phyloP scores from a whole-genome alignment of 2,329 filamentous ascomycete genomes.

The Pseudogymnoascus sp. region DNA sequence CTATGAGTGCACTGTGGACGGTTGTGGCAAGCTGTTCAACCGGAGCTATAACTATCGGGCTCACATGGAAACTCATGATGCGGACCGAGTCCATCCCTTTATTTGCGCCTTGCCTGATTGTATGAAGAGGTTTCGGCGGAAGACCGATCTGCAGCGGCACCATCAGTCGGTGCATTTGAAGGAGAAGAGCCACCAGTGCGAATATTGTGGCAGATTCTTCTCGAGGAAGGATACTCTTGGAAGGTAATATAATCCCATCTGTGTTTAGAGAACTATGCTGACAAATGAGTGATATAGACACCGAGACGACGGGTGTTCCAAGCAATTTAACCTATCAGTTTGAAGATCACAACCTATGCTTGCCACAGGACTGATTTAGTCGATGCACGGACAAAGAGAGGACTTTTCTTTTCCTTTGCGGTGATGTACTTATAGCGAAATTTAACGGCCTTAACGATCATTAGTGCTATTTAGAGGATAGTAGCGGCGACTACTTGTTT shows the following conservation, averaged over 20 bases:
- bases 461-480: neutral
- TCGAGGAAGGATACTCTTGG: conserved; percentile 74
- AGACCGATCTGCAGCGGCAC: conserved; percentile 64
- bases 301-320: conserved; percentile 67
- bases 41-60: conserved; percentile 81
- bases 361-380: neutral
- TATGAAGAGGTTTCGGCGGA: conserved; percentile 68
- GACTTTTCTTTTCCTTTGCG: neutral
- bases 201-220: conserved; percentile 63
- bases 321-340: conserved; percentile 39
- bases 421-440: neutral
- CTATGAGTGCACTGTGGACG: conserved; percentile 47
- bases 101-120: conserved; percentile 58
- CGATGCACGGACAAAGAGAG: neutral
- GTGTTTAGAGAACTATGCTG: conserved; percentile 8
- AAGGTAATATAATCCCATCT: conserved; percentile 44
- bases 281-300: conserved; percentile 43
- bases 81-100: conserved; percentile 61
- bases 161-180: conserved; percentile 65
- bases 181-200: conserved; percentile 59
- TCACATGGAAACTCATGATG: conserved; percentile 77
- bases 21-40: conserved; percentile 73
- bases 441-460: neutral
- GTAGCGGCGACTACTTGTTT: neutral
- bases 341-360: neutral